These are phyloP conservation scores for Polyporus arcularius DNA, from an alignment of 768 basidiomycete species.

Conservation along the genomic window DNA sequence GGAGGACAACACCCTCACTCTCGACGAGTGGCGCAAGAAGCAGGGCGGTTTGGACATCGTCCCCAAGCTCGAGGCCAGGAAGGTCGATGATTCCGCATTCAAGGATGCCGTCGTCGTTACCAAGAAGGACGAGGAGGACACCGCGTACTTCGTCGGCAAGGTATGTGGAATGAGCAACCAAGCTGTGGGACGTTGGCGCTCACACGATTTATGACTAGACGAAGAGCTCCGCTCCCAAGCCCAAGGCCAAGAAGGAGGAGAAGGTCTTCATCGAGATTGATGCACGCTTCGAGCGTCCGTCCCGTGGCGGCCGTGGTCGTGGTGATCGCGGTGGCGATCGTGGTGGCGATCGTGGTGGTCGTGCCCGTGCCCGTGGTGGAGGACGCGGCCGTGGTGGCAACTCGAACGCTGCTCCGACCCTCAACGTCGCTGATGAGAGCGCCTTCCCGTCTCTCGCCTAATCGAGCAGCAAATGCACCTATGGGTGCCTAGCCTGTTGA, in stretches of 20 bases:
- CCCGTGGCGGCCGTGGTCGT: constrained; percentile 58
- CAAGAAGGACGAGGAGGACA: constrained; percentile 65
- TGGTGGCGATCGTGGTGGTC: constrained; percentile 41
- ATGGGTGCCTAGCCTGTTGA: constrained; percentile 13
- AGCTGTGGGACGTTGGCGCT: not conserved
- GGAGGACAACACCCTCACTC: constrained; percentile 91
- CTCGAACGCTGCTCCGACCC: constrained; percentile 35
- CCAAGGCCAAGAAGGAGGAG: constrained; percentile 79
- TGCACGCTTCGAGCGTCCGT: constrained; percentile 81
- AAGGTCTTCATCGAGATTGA: constrained; percentile 94
- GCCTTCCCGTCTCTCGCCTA: constrained; percentile 89
- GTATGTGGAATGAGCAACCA: constrained; percentile 42
- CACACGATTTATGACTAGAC: constrained; percentile 39
- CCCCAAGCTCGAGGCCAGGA: constrained; percentile 76
- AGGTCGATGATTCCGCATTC: constrained; percentile 71
- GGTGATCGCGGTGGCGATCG: constrained; percentile 46
- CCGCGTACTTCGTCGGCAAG: constrained; percentile 88
- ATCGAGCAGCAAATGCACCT: constrained; percentile 14
- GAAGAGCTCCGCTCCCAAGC: constrained; percentile 57
- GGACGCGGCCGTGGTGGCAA: constrained; percentile 46
- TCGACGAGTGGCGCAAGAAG: constrained; percentile 91
- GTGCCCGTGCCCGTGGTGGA: constrained; percentile 41
- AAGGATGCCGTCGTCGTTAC: constrained; percentile 67
- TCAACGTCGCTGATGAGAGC: constrained; percentile 79
- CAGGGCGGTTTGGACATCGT: constrained; percentile 60